Percentiles rank a stretch among this genome's conserved stretches.
Conservation (phyloP, 495 filamentous ascomycete species). For the Neurospora pannonica region DNA sequence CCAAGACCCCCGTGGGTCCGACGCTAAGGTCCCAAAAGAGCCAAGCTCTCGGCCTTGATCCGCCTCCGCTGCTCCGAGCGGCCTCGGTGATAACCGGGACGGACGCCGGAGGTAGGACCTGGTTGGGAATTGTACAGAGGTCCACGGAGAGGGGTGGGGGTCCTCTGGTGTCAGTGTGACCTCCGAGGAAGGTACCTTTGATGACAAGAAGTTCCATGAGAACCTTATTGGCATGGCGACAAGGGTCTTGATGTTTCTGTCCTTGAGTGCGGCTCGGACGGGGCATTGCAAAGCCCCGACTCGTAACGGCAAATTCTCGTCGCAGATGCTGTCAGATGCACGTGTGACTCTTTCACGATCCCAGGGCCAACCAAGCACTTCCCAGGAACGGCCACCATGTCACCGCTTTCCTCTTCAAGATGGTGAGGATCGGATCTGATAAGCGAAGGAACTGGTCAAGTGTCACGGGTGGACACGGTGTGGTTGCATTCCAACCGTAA, state of each 20-base stretch:
- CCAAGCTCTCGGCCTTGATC: background rate
- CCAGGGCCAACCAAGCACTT: background rate
- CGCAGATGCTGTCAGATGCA: slow-evolving; percentile 2
- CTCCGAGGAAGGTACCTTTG: background rate
- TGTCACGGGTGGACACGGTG: background rate
- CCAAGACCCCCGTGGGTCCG: background rate
- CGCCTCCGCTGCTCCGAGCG: background rate
- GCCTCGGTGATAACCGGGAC: slow-evolving; percentile 5
- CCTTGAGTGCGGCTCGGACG: background rate
- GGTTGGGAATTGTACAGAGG: background rate
- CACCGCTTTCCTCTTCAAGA: background rate
- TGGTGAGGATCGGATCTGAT: slow-evolving; percentile 8
- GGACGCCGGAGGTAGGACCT: background rate
- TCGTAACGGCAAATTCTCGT: slow-evolving; percentile 17
- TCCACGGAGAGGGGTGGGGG: background rate
- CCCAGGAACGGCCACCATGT: background rate
- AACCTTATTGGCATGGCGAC: background rate
- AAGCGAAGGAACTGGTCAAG: background rate
- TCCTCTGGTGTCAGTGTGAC: background rate
- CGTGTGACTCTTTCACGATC: slow-evolving; percentile 4
- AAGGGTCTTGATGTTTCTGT: background rate
- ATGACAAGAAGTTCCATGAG: background rate
- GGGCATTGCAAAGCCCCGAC: slow-evolving; percentile 9
- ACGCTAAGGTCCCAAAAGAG: background rate
- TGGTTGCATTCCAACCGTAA: background rate